Conservation (phyloP, 768 basidiomycete genomes). For the Agrocybe praecox region DNA sequence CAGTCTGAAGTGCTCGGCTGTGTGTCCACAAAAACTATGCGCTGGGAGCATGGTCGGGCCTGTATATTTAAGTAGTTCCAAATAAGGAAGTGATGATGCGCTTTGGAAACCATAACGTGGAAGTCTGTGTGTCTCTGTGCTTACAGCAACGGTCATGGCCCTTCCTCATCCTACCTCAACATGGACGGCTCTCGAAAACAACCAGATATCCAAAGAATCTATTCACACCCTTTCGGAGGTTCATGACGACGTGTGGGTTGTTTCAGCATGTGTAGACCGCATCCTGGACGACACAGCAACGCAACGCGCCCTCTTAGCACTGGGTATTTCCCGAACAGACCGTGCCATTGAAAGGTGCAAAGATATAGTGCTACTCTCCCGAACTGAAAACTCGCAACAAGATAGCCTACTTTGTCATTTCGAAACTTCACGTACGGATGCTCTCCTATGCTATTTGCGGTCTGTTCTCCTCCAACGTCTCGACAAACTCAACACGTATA, state of each 20-base stretch:
- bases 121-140: neutral
- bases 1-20: constrained; percentile 48
- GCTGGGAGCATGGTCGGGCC: constrained; percentile 11
- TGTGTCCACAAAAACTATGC: constrained; percentile 12
- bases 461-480: constrained; percentile 65
- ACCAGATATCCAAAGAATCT: constrained; percentile 53
- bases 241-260: constrained; percentile 75
- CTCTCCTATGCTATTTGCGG: constrained; percentile 67
- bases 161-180: constrained; percentile 37
- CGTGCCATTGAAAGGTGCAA: constrained; percentile 49
- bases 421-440: constrained; percentile 55
- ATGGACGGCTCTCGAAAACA: constrained; percentile 62
- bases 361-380: constrained; percentile 25
- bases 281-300: constrained; percentile 56
- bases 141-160: constrained; percentile 14
- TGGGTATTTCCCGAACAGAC: constrained; percentile 65
- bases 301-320: constrained; percentile 59
- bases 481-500: constrained; percentile 74
- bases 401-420: constrained; percentile 56
- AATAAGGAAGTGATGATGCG: constrained; percentile 17
- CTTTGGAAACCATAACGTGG: constrained; percentile 3
- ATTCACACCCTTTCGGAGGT: constrained; percentile 52
- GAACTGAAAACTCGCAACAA: constrained; percentile 11
- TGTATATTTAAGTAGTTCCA: constrained; percentile 18
- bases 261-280: constrained; percentile 72